These are phyloP conservation scores for Kuraishia ogatae DNA, from an alignment of 805 yeast genomes.

Conservation along the genomic window DNA sequence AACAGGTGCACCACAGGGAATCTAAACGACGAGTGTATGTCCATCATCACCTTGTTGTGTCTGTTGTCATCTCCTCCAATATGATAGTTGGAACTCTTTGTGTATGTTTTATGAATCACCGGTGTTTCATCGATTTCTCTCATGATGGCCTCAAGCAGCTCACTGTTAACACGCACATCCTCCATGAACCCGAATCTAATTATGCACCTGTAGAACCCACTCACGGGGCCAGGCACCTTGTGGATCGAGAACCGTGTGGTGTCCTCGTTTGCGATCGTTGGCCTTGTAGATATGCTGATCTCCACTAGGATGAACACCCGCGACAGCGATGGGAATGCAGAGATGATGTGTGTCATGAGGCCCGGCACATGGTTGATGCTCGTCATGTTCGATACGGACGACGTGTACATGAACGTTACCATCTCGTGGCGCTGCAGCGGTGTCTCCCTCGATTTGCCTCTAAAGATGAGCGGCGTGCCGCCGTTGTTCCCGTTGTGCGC, in stretches of 20 bases:
- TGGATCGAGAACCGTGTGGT: conserved; percentile 21
- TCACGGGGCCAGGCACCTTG: conserved; percentile 23
- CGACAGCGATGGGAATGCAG: conserved; percentile 35
- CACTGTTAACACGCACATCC: conserved; percentile 13
- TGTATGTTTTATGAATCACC: conserved; percentile 6
- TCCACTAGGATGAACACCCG: conserved; percentile 34
- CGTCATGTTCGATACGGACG: background rate
- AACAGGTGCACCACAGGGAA: conserved; percentile 17
- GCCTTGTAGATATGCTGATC: conserved; percentile 31
- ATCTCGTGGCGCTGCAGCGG: background rate
- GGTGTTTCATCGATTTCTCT: conserved; percentile 6
- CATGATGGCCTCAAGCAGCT: conserved; percentile 13
- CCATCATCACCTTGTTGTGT: background rate
- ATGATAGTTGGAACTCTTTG: conserved; percentile 4
- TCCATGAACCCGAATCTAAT: conserved; percentile 45
- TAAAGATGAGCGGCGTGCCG: background rate
- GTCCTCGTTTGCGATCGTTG: conserved; percentile 33
- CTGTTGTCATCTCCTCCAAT: conserved; percentile 2
- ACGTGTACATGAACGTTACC: background rate
- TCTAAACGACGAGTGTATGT: background rate
- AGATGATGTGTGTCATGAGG: conserved; percentile 26
- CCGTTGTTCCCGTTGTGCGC: background rate
- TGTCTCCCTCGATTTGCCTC: background rate
- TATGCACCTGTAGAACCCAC: conserved; percentile 40
- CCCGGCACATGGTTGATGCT: conserved; percentile 24